These are phyloP conservation scores for Oryza brachyantha DNA, from an alignment of 176 grass and related monocot genomes.

Conservation along the genomic window DNA sequence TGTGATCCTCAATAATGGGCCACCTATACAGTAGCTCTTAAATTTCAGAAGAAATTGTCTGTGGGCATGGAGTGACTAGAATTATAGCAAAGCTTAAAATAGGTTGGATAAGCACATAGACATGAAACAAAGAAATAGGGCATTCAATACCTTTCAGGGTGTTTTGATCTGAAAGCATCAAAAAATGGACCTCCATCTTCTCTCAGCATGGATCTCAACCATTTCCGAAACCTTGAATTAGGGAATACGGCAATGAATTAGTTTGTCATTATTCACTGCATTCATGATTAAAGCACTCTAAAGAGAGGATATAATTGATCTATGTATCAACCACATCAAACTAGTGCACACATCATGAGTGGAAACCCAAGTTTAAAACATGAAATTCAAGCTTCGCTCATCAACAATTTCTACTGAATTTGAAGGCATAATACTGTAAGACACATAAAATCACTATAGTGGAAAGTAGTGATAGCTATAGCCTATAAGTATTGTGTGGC, in stretches of 20 bases:
- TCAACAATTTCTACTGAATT: background rate
- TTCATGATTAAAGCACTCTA: background rate
- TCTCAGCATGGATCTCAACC: conserved; percentile 85
- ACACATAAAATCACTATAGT: background rate
- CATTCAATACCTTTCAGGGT: conserved; percentile 67
- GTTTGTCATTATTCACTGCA: background rate
- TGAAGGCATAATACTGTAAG: background rate
- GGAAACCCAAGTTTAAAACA: background rate
- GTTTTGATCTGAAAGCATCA: conserved; percentile 87
- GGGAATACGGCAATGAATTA: background rate
- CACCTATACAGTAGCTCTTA: background rate
- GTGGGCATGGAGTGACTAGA: conserved; percentile 10
- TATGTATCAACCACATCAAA: background rate
- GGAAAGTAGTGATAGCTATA: background rate
- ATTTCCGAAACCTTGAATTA: conserved; percentile 69
- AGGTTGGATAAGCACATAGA: background rate
- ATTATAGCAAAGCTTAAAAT: conserved; percentile 16
- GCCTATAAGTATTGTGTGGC: background rate
- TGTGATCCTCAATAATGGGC: background rate
- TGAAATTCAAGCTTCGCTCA: background rate
- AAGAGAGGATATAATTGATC: background rate
- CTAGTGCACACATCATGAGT: background rate
- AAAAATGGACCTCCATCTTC: conserved; percentile 79
- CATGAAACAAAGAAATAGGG: background rate
- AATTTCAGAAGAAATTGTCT: background rate